Evolutionary conservation across 1,284 basidiomycete genomes (phyloP).

Genomic region (Mycocalia duriaeana): DNA sequence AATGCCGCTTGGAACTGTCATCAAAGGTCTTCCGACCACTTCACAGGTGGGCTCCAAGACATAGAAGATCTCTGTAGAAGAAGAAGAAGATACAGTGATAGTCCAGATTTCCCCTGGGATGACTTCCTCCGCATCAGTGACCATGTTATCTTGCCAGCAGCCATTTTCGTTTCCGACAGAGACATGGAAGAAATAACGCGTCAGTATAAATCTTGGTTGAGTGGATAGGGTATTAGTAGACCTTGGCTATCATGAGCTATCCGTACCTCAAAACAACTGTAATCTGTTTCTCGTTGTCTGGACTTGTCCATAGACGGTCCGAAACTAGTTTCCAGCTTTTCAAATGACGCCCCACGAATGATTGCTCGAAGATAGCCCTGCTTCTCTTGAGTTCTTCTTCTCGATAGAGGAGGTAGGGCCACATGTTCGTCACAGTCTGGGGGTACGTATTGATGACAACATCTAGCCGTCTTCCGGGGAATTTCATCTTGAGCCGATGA

Average conservation of each 20-base stretch:
- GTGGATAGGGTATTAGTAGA: no score
- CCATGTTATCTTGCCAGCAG: slow-evolving; percentile 28
- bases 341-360: slow-evolving; percentile 44
- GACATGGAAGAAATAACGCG: slow-evolving; percentile 55
- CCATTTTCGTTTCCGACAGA: slow-evolving; percentile 39
- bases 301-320: slow-evolving; percentile 51
- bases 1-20: background rate
- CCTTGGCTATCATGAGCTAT: slow-evolving; percentile 3
- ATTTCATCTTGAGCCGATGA: slow-evolving; percentile 39
- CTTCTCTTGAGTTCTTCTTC: slow-evolving; percentile 36
- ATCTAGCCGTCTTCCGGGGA: slow-evolving; percentile 44
- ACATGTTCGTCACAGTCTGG: slow-evolving; percentile 51
- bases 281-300: slow-evolving; percentile 52
- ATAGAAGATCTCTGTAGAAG: slow-evolving; percentile 34
- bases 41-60: slow-evolving; percentile 68
- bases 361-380: slow-evolving; percentile 40
- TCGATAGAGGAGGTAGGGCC: slow-evolving; percentile 62
- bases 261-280: slow-evolving; percentile 51
- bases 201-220: slow-evolving; percentile 50
- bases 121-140: slow-evolving; percentile 46
- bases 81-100: slow-evolving; percentile 31
- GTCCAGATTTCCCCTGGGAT: slow-evolving; percentile 57
- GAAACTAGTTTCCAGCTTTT: slow-evolving; percentile 31
- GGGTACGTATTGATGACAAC: slow-evolving; percentile 33
- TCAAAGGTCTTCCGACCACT: slow-evolving; percentile 44